A percentile compares a stretch with the other conserved stretches of the same genome.
Evolutionary conservation across 495 filamentous ascomycete genomes (phyloP).

Genomic region (Amniculicola lignicola): DNA sequence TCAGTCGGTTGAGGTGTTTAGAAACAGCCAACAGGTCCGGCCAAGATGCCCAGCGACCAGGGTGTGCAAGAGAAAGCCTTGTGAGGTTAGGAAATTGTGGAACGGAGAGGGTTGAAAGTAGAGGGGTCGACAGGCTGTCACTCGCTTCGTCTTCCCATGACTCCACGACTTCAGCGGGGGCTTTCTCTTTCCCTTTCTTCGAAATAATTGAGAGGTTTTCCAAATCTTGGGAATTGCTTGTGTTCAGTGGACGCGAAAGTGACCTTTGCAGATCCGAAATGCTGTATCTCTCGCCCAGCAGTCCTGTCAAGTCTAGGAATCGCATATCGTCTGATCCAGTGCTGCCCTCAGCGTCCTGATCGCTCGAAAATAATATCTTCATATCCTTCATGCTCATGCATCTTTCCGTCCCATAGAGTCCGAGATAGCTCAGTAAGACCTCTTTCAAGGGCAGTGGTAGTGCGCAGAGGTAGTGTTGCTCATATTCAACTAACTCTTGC

Average conservation of each 20-base stretch:
- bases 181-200: conserved; percentile 14
- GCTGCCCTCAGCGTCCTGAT: conserved; percentile 34
- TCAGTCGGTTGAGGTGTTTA: conserved; percentile 59
- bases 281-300: conserved; percentile 56
- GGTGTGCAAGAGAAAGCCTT: conserved; percentile 53
- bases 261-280: conserved; percentile 60
- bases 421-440: conserved; percentile 62
- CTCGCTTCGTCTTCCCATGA: conserved; percentile 37
- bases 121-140: neutral
- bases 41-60: conserved; percentile 57
- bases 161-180: conserved; percentile 14
- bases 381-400: conserved; percentile 49
- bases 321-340: conserved; percentile 53
- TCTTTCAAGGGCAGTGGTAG: conserved; percentile 61
- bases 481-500: conserved; percentile 63
- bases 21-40: conserved; percentile 61
- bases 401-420: conserved; percentile 48
- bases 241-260: conserved; percentile 36
- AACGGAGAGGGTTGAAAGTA: conserved; percentile 4
- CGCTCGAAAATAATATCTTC: conserved; percentile 36
- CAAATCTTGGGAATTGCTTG: neutral
- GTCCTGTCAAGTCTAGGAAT: conserved; percentile 62
- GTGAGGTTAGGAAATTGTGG: conserved; percentile 50
- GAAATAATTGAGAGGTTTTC: neutral
- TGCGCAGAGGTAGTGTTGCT: conserved; percentile 62